phyloP scores from a whole-genome alignment of 2,329 filamentous ascomycete genomes.

The Simplicillium sp. region DNA sequence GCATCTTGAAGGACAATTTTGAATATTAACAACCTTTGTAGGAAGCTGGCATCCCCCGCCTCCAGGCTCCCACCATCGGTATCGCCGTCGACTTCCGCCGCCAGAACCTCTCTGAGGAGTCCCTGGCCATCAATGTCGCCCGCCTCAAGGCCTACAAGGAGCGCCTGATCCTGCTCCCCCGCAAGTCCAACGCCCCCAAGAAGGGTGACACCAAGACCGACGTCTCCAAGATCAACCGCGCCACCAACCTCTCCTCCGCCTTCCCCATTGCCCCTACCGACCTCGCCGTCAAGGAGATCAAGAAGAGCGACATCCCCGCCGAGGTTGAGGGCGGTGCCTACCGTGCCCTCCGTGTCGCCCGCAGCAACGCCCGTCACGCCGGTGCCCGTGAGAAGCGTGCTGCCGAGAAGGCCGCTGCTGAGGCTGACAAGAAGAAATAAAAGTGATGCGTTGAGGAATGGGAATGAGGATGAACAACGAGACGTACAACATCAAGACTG shows the following conservation, averaged over 20 bases:
- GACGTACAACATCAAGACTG: slow-evolving; percentile 8
- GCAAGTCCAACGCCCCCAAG: slow-evolving; percentile 89
- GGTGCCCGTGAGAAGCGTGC: slow-evolving; percentile 90
- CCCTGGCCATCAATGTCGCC: slow-evolving; percentile 86
- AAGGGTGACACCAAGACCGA: slow-evolving; percentile 86
- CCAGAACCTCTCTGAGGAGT: slow-evolving; percentile 95
- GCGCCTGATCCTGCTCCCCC: slow-evolving; percentile 95
- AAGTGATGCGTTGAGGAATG: slow-evolving; percentile 13
- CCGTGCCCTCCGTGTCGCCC: slow-evolving; percentile 72
- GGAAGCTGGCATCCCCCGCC: slow-evolving; percentile 93
- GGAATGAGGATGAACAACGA: slow-evolving; percentile 7
- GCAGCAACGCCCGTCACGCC: slow-evolving; percentile 70
- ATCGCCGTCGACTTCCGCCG: slow-evolving; percentile 95
- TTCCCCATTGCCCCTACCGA: slow-evolving; percentile 66
- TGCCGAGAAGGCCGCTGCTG: slow-evolving; percentile 78
- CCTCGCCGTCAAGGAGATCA: slow-evolving; percentile 62
- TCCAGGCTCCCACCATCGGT: slow-evolving; percentile 90
- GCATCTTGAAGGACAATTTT: not conserved
- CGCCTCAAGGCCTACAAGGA: slow-evolving; percentile 97
- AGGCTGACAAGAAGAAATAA: slow-evolving; percentile 87
- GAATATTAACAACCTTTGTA: slow-evolving; percentile 33
- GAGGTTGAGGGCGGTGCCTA: slow-evolving; percentile 75
- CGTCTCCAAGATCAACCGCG: slow-evolving; percentile 54
- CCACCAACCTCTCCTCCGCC: slow-evolving; percentile 33
- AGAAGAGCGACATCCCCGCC: slow-evolving; percentile 71